Base-by-base conservation (phyloP, 163 green algal species). In the Trebouxia gelatinosa region DNA sequence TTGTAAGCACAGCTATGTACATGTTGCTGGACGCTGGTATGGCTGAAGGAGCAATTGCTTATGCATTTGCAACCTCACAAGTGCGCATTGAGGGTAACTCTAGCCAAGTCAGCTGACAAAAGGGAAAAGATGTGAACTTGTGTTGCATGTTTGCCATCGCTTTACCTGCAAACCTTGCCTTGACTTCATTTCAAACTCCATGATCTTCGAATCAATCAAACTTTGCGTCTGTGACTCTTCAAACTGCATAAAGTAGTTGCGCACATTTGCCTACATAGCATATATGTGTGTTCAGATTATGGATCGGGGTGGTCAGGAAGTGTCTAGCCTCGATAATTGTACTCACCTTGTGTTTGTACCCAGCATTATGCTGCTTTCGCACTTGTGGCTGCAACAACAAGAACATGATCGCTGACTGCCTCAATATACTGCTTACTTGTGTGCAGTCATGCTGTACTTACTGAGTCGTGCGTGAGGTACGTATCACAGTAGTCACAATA, bases 401-500 rank as follows among this genome's bases (percentile, higher is more conserved):
- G n/a, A 65, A 46, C 40, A 65, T 31, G 9, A 0, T 19, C 19
- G 32, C 21, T 29, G 43, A 29, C 1, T 17, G 1, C 2, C 16
- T 62, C 2, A 0, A 21, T 31, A 16, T 74, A 35, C 3, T 62
- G 13, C 1, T 51, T 57, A 64, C 39, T 35, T 34, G 43, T 29
- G 31, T 1, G n/a, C 46, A 5, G 28, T 57, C 64, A 78, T 32
- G 11, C 28, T 26, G 38, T 6, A 23, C 87, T 72, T 75, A 93
- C 91, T 79, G 92, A 96, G 70, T 97, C 93, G 61, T 97, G 93
- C 6, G 93, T 97, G 5, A 97, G 82, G 74, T 95, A 95, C 0
- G 90, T 93, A 78, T 97, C 93, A 77, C 93, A 97, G 65, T 97
- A 97, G 59, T 97, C 91, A 67, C 93, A 97, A 70, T 97, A 97